Evolutionary conservation across 345 rosid species (phyloP).

Genomic region (Lepidium africanum): DNA sequence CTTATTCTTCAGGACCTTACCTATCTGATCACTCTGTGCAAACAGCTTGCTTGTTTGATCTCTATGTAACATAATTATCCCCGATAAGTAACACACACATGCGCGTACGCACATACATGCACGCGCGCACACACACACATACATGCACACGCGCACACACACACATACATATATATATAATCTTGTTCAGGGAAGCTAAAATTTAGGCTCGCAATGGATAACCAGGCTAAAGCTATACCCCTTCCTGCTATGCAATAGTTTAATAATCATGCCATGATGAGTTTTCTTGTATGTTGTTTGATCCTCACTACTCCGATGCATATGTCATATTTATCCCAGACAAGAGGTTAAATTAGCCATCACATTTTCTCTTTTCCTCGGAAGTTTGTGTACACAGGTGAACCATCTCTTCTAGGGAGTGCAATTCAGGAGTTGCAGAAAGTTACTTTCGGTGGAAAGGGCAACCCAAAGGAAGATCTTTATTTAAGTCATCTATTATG

Average conservation of each 20-base stretch:
- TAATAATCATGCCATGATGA: not conserved
- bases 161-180: not conserved
- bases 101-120: no score
- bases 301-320: not conserved
- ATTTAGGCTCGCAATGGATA: slow-evolving; percentile 1
- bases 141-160: not conserved
- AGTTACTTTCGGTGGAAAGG: slow-evolving; percentile 36
- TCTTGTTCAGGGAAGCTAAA: not conserved
- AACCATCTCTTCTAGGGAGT: slow-evolving; percentile 52
- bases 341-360: slow-evolving; percentile 1
- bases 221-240: not conserved
- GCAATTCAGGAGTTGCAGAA: slow-evolving; percentile 56
- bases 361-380: slow-evolving; percentile 15
- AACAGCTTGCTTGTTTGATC: not conserved
- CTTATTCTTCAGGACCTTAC: slow-evolving; percentile 5
- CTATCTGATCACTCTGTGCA: not conserved
- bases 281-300: not conserved
- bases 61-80: not conserved
- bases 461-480: slow-evolving; percentile 44
- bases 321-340: slow-evolving; percentile 1
- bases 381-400: slow-evolving; percentile 78
- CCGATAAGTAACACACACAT: not conserved
- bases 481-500: slow-evolving; percentile 56
- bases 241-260: not conserved
- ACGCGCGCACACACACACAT: not conserved